These are phyloP conservation scores for Zygnema circumcarinatum DNA, from an alignment of 139 green algal genomes.

Conservation along the genomic window DNA sequence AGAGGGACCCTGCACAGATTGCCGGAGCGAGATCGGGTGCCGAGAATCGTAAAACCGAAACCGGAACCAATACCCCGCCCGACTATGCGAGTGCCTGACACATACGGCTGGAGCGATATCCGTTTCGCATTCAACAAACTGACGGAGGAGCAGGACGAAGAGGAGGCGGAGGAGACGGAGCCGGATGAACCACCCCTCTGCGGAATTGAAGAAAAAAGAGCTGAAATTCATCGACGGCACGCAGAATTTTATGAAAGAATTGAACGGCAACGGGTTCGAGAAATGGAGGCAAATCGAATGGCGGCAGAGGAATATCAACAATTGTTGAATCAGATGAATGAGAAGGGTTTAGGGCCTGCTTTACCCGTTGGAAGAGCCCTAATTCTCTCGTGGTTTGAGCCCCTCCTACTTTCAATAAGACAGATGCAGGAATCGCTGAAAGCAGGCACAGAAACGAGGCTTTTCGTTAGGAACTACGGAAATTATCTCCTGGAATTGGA, in stretches of 20 bases:
- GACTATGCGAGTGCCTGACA: too few relatives aligned
- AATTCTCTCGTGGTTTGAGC: conserved; percentile 30
- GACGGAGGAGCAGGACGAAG: too few relatives aligned
- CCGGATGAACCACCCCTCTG: too few relatives aligned
- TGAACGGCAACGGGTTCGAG: neutral
- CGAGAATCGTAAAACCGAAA: too few relatives aligned
- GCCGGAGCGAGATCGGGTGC: too few relatives aligned
- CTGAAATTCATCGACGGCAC: neutral
- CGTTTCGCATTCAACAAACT: too few relatives aligned
- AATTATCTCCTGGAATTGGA: neutral
- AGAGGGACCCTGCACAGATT: too few relatives aligned
- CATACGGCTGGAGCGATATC: too few relatives aligned
- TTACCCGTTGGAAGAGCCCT: conserved; percentile 15
- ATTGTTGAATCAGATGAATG: neutral
- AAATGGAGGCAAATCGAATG: conserved; percentile 8
- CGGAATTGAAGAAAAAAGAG: too few relatives aligned
- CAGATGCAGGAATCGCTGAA: neutral
- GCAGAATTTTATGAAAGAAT: neutral
- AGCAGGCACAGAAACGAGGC: neutral
- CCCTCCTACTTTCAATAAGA: neutral
- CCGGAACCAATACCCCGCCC: too few relatives aligned
- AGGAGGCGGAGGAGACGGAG: too few relatives aligned
- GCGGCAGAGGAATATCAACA: neutral
- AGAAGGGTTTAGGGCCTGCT: neutral
- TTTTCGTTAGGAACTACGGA: neutral